A percentile compares a stretch with the other conserved stretches of the same genome.
phyloP scores from a whole-genome alignment of 1,284 basidiomycete genomes.

The Malassezia yamatoensis region DNA sequence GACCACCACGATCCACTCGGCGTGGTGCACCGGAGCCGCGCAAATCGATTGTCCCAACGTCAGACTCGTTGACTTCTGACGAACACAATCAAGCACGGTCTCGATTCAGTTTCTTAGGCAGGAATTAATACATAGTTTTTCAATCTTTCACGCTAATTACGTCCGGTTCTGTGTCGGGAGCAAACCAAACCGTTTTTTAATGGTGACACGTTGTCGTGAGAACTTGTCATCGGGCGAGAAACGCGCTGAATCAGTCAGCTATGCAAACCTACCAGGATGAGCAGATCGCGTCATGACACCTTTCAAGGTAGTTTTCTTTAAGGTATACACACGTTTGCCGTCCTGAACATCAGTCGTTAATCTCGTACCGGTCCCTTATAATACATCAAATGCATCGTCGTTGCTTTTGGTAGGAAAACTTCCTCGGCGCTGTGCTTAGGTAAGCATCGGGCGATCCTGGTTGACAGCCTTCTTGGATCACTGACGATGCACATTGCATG shows the following conservation, averaged over 20 bases:
- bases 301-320: conserved; percentile 40
- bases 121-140: not conserved
- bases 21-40: not conserved
- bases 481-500: not conserved
- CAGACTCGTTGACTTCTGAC: not conserved
- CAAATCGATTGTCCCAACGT: not conserved
- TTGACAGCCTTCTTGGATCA: no score
- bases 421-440: no score
- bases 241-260: conserved; percentile 21
- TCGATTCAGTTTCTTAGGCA: not conserved
- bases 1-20: not conserved
- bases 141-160: not conserved
- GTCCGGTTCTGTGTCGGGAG: conserved; percentile 24
- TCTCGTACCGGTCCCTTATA: conserved; percentile 35
- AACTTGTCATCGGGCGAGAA: conserved; percentile 49
- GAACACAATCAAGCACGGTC: not conserved
- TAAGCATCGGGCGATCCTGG: no score
- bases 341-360: conserved; percentile 19
- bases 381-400: conserved; percentile 48
- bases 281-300: conserved; percentile 42
- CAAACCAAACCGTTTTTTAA: conserved; percentile 45
- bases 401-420: not conserved
- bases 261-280: conserved; percentile 28
- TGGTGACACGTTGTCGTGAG: conserved; percentile 42
- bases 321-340: conserved; percentile 46